These are phyloP conservation scores for Cryptococcus sp. DNA, from an alignment of 1,284 basidiomycete genomes.

Conservation along the genomic window DNA sequence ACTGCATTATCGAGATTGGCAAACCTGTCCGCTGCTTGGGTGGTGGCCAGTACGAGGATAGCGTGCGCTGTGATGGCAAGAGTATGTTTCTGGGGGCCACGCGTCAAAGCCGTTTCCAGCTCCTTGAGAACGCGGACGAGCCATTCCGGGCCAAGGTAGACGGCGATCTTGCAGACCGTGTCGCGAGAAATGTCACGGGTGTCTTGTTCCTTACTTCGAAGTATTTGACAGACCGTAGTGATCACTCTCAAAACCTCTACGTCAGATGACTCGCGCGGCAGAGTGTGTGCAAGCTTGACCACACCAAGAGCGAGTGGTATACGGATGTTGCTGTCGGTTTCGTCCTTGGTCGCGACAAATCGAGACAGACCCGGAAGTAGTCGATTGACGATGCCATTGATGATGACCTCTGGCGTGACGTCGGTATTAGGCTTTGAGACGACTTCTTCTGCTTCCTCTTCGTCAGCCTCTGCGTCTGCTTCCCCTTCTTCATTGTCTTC, in stretches of 20 bases:
- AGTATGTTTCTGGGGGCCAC: constrained; percentile 93
- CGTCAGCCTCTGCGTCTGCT: constrained; percentile 26
- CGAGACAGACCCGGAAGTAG: constrained; percentile 74
- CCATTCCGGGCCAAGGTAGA: constrained; percentile 72
- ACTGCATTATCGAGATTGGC: constrained; percentile 74
- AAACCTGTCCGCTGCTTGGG: constrained; percentile 61
- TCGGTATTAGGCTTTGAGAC: constrained; percentile 32
- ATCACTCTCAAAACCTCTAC: constrained; percentile 77
- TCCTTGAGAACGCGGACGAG: constrained; percentile 77
- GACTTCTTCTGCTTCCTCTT: constrained; percentile 41
- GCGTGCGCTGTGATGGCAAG: constrained; percentile 84
- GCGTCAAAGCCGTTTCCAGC: constrained; percentile 75
- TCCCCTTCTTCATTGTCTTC: constrained; percentile 27
- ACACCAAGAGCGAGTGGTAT: constrained; percentile 89
- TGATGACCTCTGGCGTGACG: constrained; percentile 57
- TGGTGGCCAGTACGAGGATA: constrained; percentile 76
- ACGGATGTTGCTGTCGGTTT: constrained; percentile 78
- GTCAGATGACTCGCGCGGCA: constrained; percentile 70
- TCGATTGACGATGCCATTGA: constrained; percentile 72
- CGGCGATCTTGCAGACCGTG: constrained; percentile 78
- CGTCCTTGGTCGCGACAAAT: constrained; percentile 80
- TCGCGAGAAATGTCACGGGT: constrained; percentile 86
- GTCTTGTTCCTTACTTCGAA: constrained; percentile 91
- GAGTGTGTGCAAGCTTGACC: constrained; percentile 76
- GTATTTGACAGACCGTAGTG: constrained; percentile 80